Evolutionary conservation across 306 rosid genomes (phyloP), one percentile per base, ranked within the genome.

Genomic region (Quercus dentata): DNA sequence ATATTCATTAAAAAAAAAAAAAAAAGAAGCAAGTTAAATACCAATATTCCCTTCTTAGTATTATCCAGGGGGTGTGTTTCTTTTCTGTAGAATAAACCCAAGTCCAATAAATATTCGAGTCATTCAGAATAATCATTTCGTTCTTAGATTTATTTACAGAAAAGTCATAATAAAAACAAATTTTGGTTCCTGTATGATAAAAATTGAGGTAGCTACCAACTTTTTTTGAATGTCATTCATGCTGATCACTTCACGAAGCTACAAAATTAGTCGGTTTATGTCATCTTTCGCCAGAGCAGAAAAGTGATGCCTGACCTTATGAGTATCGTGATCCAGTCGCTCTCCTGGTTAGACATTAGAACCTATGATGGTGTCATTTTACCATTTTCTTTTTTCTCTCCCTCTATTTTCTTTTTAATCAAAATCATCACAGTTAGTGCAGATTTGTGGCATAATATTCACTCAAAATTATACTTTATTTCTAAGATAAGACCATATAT

Each of bases 291-390:
- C 72, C 73, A 38, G 68, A 59, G 33, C 30, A 65, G 79, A 78
- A 64, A 83, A 85, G 74, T 80, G 88, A 88, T 63, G 76, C 31
- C 1, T 9, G 57, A 86, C 81, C 94, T 84, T 84, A 76, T 75
- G 58, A 55, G 0, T 4, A 25, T 9, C 25, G 15, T 8, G 13
- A 46, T 14, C 11, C 3, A 12, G 64, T 81, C 81, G 73, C 55
- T 80, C 55, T 87, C 83, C 14, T 49, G 7, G 73, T 79, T 74
- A 69, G 84, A 86, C 81, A 21, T 73, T 38, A 14, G 76, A 89
- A 81, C 88, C 77, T 31, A 72, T 69, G 90, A 85, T 59, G 81
- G 65, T 79, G 79, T 77, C 86, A 52, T 79, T 59, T 81, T 70
- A 87, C 89, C 93, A 67, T 30, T 2, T 30, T 17, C 2, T 3